phyloP scores from a whole-genome alignment of 192 early-diverging fungal genomes.

The Coemansia sp. region DNA sequence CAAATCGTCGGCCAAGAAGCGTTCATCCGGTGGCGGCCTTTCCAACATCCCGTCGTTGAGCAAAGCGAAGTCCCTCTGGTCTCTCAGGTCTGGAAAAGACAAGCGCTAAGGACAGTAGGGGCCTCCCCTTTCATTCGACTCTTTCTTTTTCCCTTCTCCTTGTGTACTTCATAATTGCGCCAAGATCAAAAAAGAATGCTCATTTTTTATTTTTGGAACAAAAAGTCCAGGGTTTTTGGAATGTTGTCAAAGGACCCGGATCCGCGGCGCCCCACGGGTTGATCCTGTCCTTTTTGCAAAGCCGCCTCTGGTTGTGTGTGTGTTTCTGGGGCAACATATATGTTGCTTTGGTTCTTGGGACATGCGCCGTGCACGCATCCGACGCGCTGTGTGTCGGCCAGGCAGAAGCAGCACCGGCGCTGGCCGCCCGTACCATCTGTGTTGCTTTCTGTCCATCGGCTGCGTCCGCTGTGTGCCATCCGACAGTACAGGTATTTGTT shows the following conservation, averaged over 20 bases:
- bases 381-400: conserved; percentile 34
- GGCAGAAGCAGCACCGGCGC: conserved; percentile 42
- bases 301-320: no score
- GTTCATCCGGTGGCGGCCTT: not conserved
- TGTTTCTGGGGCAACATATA: no score
- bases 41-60: conserved; percentile 34
- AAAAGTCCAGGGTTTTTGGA: no score
- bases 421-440: not conserved
- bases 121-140: no score
- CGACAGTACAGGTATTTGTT: conserved; percentile 35
- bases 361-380: conserved; percentile 18
- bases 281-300: not conserved
- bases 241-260: no score
- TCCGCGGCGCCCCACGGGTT: no score
- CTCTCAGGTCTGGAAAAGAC: conserved; percentile 10
- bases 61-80: conserved; percentile 43
- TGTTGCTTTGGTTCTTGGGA: not conserved
- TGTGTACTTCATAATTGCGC: no score
- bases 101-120: not conserved
- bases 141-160: no score
- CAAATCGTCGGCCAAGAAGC: not conserved
- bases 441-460: conserved; percentile 21
- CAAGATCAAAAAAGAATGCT: no score
- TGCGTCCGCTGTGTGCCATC: conserved; percentile 36
- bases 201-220: no score